phyloP scores from a whole-genome alignment of 768 basidiomycete genomes.

The Sarcodon aspratus region DNA sequence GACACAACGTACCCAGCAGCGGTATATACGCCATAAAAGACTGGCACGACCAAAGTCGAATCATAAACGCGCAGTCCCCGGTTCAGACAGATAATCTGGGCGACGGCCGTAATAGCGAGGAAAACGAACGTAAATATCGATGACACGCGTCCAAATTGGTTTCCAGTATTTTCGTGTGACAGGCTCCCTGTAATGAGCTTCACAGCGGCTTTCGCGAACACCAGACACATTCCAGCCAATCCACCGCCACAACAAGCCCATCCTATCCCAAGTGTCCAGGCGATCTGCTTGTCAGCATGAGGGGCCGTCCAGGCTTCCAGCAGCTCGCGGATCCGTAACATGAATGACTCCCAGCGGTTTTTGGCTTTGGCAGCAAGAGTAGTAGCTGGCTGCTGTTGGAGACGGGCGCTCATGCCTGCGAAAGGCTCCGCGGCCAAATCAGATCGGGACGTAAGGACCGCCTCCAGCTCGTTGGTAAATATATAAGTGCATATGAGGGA shows the following conservation, averaged over 20 bases:
- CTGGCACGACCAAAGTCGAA: constrained; percentile 84
- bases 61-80: constrained; percentile 85
- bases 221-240: constrained; percentile 79
- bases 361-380: constrained; percentile 22
- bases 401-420: constrained; percentile 24
- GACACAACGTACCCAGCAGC: constrained; percentile 48
- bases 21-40: constrained; percentile 91
- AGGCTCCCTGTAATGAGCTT: constrained; percentile 68
- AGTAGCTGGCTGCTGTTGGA: constrained; percentile 7
- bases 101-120: constrained; percentile 59
- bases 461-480: constrained; percentile 63
- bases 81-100: constrained; percentile 89
- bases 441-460: constrained; percentile 54
- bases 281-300: constrained; percentile 75
- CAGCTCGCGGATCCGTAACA: constrained; percentile 44
- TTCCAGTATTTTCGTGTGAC: constrained; percentile 74
- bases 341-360: constrained; percentile 31
- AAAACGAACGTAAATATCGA: constrained; percentile 59
- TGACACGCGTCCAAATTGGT: constrained; percentile 75
- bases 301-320: constrained; percentile 69
- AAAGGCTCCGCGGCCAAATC: constrained; percentile 58
- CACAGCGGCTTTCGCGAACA: constrained; percentile 77
- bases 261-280: constrained; percentile 86
- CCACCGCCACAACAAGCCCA: constrained; percentile 94
- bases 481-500: constrained; percentile 56